Conservation (phyloP, 129 eudicot genomes). For the Flaveria ramosissima region DNA sequence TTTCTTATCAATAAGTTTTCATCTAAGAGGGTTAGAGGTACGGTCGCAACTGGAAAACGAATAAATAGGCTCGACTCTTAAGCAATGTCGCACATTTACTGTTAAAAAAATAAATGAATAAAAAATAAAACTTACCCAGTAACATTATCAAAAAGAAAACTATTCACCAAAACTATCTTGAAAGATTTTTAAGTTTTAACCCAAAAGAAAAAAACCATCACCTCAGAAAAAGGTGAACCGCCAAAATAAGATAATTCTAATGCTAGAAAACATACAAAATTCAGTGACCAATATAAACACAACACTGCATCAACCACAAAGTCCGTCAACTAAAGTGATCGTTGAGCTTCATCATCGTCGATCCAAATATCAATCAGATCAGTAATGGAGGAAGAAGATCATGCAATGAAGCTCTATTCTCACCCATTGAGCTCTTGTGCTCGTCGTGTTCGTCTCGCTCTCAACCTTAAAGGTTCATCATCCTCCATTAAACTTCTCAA, state of each 20-base stretch:
- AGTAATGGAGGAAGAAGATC: constrained; percentile 20
- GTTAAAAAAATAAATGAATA: no score
- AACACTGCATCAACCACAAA: not conserved
- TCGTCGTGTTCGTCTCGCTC: constrained; percentile 75
- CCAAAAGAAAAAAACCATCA: no score
- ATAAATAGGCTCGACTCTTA: no score
- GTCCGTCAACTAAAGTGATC: not conserved
- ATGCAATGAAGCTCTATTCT: constrained; percentile 54
- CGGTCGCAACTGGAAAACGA: no score
- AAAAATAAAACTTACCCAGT: no score
- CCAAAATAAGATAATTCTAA: not conserved
- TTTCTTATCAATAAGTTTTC: no score
- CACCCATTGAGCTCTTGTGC: constrained; percentile 70
- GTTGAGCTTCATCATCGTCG: not conserved
- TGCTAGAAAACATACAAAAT: not conserved
- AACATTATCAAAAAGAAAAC: no score
- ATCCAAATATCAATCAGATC: not conserved
- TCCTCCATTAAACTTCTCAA: not conserved
- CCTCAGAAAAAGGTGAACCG: no score
- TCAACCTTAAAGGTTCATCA: constrained; percentile 56
- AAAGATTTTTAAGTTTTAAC: no score
- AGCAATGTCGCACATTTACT: no score
- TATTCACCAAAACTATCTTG: no score
- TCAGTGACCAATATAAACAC: not conserved
- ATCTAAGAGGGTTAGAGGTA: no score